These are phyloP conservation scores for Penicillium sp. DNA, from an alignment of 2,329 filamentous ascomycete genomes.

Conservation along the genomic window DNA sequence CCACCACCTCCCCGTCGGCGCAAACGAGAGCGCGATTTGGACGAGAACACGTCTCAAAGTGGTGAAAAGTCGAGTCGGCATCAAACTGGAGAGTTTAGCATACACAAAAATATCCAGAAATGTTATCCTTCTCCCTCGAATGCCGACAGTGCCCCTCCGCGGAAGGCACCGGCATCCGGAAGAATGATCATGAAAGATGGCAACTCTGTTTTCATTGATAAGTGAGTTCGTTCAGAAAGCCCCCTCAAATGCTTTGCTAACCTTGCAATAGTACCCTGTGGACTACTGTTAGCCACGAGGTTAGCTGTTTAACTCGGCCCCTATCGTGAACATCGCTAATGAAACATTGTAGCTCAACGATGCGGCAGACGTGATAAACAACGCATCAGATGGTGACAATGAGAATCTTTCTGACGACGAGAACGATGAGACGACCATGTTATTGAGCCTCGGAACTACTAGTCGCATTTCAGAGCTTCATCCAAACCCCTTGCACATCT, in stretches of 20 bases:
- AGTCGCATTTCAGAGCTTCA: constrained; percentile 17
- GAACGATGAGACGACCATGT: constrained; percentile 16
- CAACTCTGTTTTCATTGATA: constrained; percentile 30
- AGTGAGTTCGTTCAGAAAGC: constrained; percentile 13
- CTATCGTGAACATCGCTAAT: not conserved
- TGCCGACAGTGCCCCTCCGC: not conserved
- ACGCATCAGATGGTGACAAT: constrained; percentile 13
- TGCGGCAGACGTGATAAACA: constrained; percentile 22
- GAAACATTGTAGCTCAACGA: constrained; percentile 20
- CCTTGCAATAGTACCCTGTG: constrained; percentile 19
- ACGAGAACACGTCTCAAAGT: constrained; percentile 10
- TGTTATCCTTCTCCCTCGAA: not conserved
- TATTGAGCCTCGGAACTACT: constrained; percentile 8
- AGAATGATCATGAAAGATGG: constrained; percentile 29
- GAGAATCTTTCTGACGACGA: constrained; percentile 14
- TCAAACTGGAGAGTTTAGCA: not conserved
- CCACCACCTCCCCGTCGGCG: constrained; percentile 30
- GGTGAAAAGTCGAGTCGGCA: constrained; percentile 14
- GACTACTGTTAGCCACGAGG: constrained; percentile 28
- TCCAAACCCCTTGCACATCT: constrained; percentile 25
- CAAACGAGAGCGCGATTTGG: constrained; percentile 26
- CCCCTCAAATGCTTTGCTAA: constrained; percentile 2
- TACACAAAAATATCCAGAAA: not conserved
- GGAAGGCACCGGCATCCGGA: constrained; percentile 13
- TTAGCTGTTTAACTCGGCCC: not conserved